phyloP scores from a whole-genome alignment of 2,329 filamentous ascomycete genomes.

The Diaporthe destruens region DNA sequence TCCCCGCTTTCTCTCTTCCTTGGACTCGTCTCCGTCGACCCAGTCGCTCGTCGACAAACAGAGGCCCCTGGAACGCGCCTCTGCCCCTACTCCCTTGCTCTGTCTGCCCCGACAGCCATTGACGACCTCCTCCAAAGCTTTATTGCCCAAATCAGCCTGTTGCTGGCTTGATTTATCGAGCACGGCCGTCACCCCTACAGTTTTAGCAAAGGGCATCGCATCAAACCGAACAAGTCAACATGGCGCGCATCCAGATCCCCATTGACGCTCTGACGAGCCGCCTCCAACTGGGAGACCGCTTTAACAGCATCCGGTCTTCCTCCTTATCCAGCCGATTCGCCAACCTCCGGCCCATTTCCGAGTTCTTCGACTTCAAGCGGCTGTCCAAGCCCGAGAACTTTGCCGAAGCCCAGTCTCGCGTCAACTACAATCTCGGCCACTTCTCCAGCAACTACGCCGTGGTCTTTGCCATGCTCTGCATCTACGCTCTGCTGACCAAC shows the following conservation, averaged over 20 bases:
- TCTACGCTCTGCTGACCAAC: slow-evolving; percentile 95
- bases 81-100: slow-evolving; percentile 22
- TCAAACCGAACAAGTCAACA: slow-evolving; percentile 52
- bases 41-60: slow-evolving; percentile 34
- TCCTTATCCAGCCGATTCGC: slow-evolving; percentile 86
- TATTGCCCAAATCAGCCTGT: not conserved
- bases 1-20: not conserved
- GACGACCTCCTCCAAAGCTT: not conserved
- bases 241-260: slow-evolving; percentile 93
- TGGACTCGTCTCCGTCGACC: slow-evolving; percentile 24
- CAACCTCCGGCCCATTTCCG: slow-evolving; percentile 89
- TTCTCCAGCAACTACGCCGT: slow-evolving; percentile 99
- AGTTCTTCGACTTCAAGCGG: slow-evolving; percentile 97
- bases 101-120: not conserved
- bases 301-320: slow-evolving; percentile 84
- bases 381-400: slow-evolving; percentile 95
- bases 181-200: not conserved
- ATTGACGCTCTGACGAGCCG: slow-evolving; percentile 92
- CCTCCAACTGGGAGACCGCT: slow-evolving; percentile 86
- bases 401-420: slow-evolving; percentile 86
- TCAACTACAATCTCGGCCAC: slow-evolving; percentile 97
- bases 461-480: slow-evolving; percentile 92
- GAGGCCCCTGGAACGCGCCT: slow-evolving; percentile 33
- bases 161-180: not conserved
- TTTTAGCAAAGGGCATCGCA: not conserved